phyloP scores from a whole-genome alignment of 164 flowering plant genomes.

The Magnolia sinica region DNA sequence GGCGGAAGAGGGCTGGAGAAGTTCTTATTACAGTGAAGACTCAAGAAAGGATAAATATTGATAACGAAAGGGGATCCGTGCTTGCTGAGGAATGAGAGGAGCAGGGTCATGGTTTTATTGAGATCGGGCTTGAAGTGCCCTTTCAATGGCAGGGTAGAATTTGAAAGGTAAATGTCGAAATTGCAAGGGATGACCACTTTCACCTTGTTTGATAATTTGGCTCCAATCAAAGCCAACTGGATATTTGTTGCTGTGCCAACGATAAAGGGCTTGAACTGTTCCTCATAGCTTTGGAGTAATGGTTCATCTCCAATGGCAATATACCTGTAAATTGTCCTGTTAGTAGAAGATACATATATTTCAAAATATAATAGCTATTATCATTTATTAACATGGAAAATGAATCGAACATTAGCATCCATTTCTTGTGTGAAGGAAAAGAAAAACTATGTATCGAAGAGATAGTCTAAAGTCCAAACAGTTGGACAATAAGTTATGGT shows the following conservation, averaged over 20 bases:
- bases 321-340: constrained; percentile 39
- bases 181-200: constrained; percentile 87
- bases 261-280: constrained; percentile 58
- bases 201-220: constrained; percentile 52
- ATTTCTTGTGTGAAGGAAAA: too few relatives aligned
- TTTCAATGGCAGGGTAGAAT: constrained; percentile 58
- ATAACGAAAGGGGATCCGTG: constrained; percentile 70
- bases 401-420: too few relatives aligned
- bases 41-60: constrained; percentile 66
- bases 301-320: constrained; percentile 89
- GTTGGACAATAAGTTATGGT: too few relatives aligned
- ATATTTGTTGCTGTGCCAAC: constrained; percentile 73
- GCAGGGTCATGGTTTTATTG: constrained; percentile 74
- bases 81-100: constrained; percentile 67
- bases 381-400: too few relatives aligned
- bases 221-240: constrained; percentile 57
- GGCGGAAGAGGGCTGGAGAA: constrained; percentile 66
- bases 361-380: too few relatives aligned
- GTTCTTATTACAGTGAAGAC: constrained; percentile 54
- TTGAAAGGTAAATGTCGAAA: constrained; percentile 52
- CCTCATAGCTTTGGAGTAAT: constrained; percentile 64
- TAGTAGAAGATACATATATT: not conserved
- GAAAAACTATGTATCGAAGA: too few relatives aligned
- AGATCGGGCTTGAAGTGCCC: constrained; percentile 72
- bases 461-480: too few relatives aligned